Conservation (phyloP, 108 stramenopile genomes). For the Nitzschia sp. region DNA sequence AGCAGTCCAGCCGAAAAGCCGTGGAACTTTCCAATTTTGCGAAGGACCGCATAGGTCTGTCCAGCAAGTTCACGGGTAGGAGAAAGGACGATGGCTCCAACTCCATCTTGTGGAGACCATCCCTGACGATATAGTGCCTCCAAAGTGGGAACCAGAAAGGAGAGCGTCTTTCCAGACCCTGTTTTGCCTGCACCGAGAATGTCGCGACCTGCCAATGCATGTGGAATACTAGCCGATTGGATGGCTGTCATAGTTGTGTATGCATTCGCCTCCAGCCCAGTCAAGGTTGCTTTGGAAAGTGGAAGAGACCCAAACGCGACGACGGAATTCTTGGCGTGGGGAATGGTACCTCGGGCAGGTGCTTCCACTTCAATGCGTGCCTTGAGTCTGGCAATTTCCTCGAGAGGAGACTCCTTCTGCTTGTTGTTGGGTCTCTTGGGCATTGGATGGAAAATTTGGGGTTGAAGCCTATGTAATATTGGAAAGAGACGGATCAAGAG, state of each 20-base stretch:
- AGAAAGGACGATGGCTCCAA: constrained; percentile 91
- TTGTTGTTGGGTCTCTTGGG: neutral
- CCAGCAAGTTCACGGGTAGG: constrained; percentile 99
- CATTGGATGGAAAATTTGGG: too few species aligned
- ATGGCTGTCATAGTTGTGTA: constrained; percentile 91
- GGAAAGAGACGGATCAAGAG: too few species aligned
- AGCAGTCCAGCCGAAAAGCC: constrained; percentile 91
- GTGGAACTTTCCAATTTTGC: constrained; percentile 84
- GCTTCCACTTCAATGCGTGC: constrained; percentile 61
- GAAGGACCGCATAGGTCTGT: constrained; percentile 95
- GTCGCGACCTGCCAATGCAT: constrained; percentile 90
- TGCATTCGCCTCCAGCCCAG: constrained; percentile 71
- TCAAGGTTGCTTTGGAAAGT: constrained; percentile 61
- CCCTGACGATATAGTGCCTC: constrained; percentile 79
- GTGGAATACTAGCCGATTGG: constrained; percentile 90
- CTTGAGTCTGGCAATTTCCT: constrained; percentile 49
- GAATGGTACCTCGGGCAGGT: constrained; percentile 70
- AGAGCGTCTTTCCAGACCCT: constrained; percentile 90
- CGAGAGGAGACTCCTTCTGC: constrained; percentile 8
- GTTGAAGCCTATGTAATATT: constrained; percentile 5
- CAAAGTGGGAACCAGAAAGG: constrained; percentile 87
- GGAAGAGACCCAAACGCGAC: constrained; percentile 80
- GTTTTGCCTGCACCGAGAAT: constrained; percentile 94
- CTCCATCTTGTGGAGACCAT: constrained; percentile 84
- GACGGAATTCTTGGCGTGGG: constrained; percentile 46